These are phyloP conservation scores for Ustilago xerochloae DNA, from an alignment of 1,284 basidiomycete genomes.

Conservation along the genomic window DNA sequence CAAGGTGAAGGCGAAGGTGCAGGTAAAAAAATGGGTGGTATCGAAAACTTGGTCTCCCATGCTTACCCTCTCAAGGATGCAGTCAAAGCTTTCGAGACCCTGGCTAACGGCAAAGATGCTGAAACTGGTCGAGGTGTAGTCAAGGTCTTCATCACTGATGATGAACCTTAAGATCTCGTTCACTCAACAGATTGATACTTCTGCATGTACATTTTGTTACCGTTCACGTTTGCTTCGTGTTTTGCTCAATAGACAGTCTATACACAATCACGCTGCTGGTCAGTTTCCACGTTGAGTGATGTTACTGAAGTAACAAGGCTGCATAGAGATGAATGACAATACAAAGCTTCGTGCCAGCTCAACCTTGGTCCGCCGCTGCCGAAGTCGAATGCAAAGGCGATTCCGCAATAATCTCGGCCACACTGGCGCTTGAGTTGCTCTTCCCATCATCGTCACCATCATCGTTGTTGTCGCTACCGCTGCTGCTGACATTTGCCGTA, in stretches of 20 bases:
- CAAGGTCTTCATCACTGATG: conserved; percentile 59
- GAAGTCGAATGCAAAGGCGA: conserved; percentile 1
- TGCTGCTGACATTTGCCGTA: background rate
- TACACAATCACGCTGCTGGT: background rate
- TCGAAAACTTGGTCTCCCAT: conserved; percentile 58
- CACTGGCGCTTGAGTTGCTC: conserved; percentile 5
- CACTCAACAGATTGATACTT: background rate
- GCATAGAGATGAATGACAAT: background rate
- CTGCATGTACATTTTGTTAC: background rate
- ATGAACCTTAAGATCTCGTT: conserved; percentile 10
- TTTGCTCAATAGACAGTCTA: conserved; percentile 14
- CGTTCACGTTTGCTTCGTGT: background rate
- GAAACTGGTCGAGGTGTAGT: conserved; percentile 48
- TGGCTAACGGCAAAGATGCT: conserved; percentile 44
- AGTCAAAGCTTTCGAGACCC: conserved; percentile 49
- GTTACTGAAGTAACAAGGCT: no score
- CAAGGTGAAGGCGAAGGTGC: conserved; percentile 18
- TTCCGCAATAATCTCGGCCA: background rate
- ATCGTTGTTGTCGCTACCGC: background rate
- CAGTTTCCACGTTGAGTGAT: no score
- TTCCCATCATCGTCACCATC: background rate
- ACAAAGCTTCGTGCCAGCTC: background rate
- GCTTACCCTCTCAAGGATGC: conserved; percentile 47
- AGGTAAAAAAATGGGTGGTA: conserved; percentile 43
- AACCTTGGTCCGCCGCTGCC: background rate